These are phyloP conservation scores for Mycena vulgaris DNA, from an alignment of 768 basidiomycete species.

Conservation along the genomic window DNA sequence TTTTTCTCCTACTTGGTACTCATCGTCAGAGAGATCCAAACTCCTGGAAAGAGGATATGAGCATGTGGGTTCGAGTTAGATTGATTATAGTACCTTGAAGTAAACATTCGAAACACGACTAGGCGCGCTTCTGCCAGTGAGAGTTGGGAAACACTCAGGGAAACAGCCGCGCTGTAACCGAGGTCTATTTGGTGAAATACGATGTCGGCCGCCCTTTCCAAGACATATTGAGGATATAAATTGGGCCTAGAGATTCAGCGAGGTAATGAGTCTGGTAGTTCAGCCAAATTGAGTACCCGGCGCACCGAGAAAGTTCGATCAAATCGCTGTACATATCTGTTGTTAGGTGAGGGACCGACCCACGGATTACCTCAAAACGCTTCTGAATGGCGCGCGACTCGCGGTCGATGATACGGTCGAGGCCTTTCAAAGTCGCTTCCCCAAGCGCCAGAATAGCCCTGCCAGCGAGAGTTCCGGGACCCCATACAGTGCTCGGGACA, in stretches of 20 bases:
- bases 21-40: background rate
- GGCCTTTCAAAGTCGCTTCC: slow-evolving; percentile 7
- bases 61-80: background rate
- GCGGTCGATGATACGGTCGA: slow-evolving; percentile 22
- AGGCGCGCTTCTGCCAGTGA: slow-evolving; percentile 8
- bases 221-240: slow-evolving; percentile 10
- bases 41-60: background rate
- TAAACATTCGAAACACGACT: background rate
- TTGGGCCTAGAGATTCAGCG: background rate
- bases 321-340: slow-evolving; percentile 20
- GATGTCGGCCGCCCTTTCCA: background rate
- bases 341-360: background rate
- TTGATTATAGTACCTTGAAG: background rate
- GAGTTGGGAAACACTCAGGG: background rate
- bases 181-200: slow-evolving; percentile 1
- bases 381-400: slow-evolving; percentile 23
- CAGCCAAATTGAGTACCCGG: background rate
- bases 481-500: slow-evolving; percentile 23
- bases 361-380: slow-evolving; percentile 5
- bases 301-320: slow-evolving; percentile 23
- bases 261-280: no score
- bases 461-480: slow-evolving; percentile 21
- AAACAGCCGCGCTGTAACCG: background rate
- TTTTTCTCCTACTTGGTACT: background rate
- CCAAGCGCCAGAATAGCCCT: slow-evolving; percentile 16